These are phyloP conservation scores for Silene conica DNA, from an alignment of 148 eudicot genomes.

Conservation along the genomic window DNA sequence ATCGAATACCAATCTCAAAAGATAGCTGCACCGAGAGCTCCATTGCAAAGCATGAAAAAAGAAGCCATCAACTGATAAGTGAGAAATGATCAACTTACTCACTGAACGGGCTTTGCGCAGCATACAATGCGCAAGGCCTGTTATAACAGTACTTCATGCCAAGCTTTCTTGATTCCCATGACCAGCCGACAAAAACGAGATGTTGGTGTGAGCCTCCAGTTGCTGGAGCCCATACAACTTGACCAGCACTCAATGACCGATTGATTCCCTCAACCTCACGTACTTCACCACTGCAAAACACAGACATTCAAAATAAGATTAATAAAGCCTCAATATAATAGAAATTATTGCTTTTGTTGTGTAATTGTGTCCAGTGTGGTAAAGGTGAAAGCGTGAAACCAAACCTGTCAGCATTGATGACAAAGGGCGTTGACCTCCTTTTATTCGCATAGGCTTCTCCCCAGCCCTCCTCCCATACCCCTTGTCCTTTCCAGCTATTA, in stretches of 20 bases:
- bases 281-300: conserved; percentile 73
- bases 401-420: conserved; percentile 64
- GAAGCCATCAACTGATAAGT: neutral
- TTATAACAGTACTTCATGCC: conserved; percentile 79
- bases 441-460: conserved; percentile 86
- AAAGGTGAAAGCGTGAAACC: conserved; percentile 19
- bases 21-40: neutral
- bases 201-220: conserved; percentile 37
- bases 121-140: conserved; percentile 82
- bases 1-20: conserved; percentile 12
- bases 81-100: conserved; percentile 16
- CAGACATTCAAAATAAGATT: neutral
- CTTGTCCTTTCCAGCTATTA: conserved; percentile 90
- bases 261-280: conserved; percentile 53
- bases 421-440: conserved; percentile 77
- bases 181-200: conserved; percentile 92
- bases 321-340: conserved; percentile 5
- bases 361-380: neutral
- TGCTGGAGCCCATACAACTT: conserved; percentile 86
- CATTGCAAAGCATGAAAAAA: neutral
- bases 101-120: conserved; percentile 47
- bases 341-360: neutral
- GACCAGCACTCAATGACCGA: conserved; percentile 75
- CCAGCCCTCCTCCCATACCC: conserved; percentile 87
- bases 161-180: conserved; percentile 57